Conservation (phyloP, 495 filamentous ascomycete species). For the Podospora tetraspora region DNA sequence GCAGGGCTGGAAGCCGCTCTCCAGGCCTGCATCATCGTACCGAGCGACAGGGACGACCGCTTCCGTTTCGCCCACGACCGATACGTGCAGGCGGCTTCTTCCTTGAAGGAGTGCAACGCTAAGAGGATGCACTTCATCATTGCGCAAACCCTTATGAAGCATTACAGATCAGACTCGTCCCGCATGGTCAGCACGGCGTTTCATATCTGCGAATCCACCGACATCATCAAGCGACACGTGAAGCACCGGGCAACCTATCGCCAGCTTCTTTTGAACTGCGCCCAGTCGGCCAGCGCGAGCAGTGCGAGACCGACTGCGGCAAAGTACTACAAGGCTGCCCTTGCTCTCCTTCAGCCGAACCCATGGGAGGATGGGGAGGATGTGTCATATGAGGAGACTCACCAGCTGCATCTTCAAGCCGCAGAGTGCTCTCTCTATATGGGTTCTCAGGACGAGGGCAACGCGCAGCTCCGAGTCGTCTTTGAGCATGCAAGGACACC, state of each 20-base stretch:
- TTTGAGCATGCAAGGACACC: constrained; percentile 60
- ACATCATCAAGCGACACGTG: constrained; percentile 63
- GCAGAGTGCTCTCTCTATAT: constrained; percentile 80
- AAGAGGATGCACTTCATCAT: constrained; percentile 85
- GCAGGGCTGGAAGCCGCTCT: constrained; percentile 73
- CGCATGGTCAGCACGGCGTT: constrained; percentile 62
- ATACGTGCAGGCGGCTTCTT: constrained; percentile 68
- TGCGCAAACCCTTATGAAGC: constrained; percentile 69
- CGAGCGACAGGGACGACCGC: constrained; percentile 70
- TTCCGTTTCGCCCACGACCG: constrained; percentile 78
- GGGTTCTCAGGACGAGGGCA: constrained; percentile 58
- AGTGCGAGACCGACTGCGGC: constrained; percentile 73
- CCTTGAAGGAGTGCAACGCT: constrained; percentile 61
- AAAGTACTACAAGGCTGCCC: constrained; percentile 69
- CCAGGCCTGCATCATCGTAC: constrained; percentile 67
- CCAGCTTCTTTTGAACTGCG: constrained; percentile 68
- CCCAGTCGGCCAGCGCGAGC: constrained; percentile 67
- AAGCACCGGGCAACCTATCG: constrained; percentile 57
- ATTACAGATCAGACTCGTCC: constrained; percentile 53
- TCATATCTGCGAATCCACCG: constrained; percentile 68
- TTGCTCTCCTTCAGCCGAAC: constrained; percentile 69
- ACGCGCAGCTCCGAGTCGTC: constrained; percentile 57
- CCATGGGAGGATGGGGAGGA: constrained; percentile 75
- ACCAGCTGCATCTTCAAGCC: constrained; percentile 64
- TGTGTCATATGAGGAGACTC: constrained; percentile 77